A percentile compares a stretch with the other conserved stretches of the same genome.
Evolutionary conservation across 2,329 filamentous ascomycete genomes (phyloP).

Genomic region (Rutstroemia sp.): DNA sequence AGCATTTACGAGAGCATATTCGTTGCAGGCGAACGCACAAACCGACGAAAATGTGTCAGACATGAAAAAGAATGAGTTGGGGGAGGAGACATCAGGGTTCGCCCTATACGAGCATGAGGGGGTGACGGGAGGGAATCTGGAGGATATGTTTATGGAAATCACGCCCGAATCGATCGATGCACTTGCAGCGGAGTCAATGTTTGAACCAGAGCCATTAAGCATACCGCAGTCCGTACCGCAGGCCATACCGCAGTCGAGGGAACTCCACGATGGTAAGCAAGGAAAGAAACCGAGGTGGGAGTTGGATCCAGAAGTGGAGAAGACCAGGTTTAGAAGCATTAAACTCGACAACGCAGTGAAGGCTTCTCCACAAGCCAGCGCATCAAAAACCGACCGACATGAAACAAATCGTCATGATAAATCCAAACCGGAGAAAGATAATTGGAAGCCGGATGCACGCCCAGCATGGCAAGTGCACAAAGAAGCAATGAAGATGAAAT

Average conservation of each 20-base stretch:
- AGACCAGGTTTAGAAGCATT: conserved; percentile 1
- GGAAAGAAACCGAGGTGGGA: conserved; percentile 2
- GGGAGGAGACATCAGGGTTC: background rate
- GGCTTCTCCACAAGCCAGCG: conserved; percentile 5
- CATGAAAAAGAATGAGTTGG: background rate
- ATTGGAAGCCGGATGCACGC: conserved; percentile 22
- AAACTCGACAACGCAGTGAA: conserved; percentile 7
- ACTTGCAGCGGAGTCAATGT: conserved; percentile 18
- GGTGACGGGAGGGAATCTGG: conserved; percentile 1
- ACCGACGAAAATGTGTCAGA: background rate
- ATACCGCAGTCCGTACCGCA: background rate
- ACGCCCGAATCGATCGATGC: conserved; percentile 32
- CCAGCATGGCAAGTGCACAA: conserved; percentile 73
- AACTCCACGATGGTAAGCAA: background rate
- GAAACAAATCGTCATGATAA: background rate
- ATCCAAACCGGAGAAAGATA: conserved; percentile 7
- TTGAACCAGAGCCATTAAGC: background rate
- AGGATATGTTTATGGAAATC: conserved; percentile 27
- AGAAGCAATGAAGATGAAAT: conserved; percentile 65
- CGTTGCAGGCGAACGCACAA: background rate
- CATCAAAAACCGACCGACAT: background rate
- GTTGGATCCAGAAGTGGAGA: background rate
- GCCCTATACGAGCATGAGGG: background rate
- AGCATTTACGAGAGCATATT: background rate
- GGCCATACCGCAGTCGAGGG: background rate